Evolutionary conservation across 2,329 filamentous ascomycete species (phyloP), one percentile per base, ranked within the genome.

Genomic region (Neobulgaria alba): DNA sequence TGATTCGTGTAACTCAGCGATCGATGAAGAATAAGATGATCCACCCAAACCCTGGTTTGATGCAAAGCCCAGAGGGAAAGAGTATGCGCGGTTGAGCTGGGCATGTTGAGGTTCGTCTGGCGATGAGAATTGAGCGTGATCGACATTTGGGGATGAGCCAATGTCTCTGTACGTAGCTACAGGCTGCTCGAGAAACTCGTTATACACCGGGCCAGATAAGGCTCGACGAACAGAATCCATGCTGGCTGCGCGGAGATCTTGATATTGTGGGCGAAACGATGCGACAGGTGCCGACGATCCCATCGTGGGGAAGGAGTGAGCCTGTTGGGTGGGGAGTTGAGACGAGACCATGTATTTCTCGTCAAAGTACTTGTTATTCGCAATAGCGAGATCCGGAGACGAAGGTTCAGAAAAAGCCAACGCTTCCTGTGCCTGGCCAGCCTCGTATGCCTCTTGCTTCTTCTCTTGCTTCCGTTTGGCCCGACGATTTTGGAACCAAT

Each of bases 401-500:
- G 53, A 55, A 19, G 49, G 50, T 19, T 55, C 56, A 2, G 54
- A 56, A 32, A 50, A 55, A 16, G 42, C 49, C 26, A 49, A 8
- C 10, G 51, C 48, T 39, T 56, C 52, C 34, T 51, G 51, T 26
- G 50, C 51, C 40, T 66, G 63, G 16, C 62, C 62, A 16, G 67
- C 67, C 48, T 73, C 68, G 46, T 69, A 67, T 40, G 68, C 68
- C 42, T 67, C 64, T 33, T 69, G 64, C 48, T 77, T 77, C 54
- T 68, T 72, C 57, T 79, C 73, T 56, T 79, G 77, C 69, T 58
- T 59, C 29, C 56, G 41, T 39, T 59, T 59, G 10, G 77, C 77
- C 38, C 77, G 69, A 44, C 77, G 67, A 56, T 82, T 82, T 51
- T 82, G 77, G 54, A 82, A 82, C 77, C 77, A 82, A 56, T 82